Evolutionary conservation across 1,139 yeast genomes (phyloP).

Genomic region (Wickerhamomyces sp.): DNA sequence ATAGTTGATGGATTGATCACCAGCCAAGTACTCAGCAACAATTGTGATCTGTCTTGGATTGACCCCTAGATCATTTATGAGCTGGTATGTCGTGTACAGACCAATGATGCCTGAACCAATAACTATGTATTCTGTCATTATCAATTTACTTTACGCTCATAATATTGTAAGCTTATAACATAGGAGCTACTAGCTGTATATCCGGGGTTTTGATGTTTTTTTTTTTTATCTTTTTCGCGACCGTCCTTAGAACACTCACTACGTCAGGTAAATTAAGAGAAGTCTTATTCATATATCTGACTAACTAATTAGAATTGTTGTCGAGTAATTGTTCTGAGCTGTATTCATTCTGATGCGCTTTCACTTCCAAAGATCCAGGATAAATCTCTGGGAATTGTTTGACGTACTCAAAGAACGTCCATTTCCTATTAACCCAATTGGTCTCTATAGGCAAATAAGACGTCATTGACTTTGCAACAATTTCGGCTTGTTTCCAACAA

Average conservation of each 20-base stretch:
- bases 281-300: too few relatives aligned
- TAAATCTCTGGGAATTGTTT: constrained; percentile 33
- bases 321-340: constrained; percentile 9
- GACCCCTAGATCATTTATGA: constrained; percentile 40
- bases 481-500: constrained; percentile 44
- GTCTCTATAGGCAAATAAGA: constrained; percentile 34
- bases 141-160: not conserved
- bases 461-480: constrained; percentile 26
- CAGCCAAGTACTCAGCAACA: constrained; percentile 62
- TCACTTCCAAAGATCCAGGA: constrained; percentile 29
- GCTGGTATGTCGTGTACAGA: constrained; percentile 53
- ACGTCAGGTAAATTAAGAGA: too few relatives aligned
- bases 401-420: constrained; percentile 35
- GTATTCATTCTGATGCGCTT: constrained; percentile 7
- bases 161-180: too few relatives aligned
- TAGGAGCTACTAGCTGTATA: too few relatives aligned
- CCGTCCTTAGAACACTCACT: too few relatives aligned
- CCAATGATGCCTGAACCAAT: constrained; percentile 66
- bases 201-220: too few relatives aligned
- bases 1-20: constrained; percentile 63
- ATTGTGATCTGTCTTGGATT: constrained; percentile 46
- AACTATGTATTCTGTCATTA: constrained; percentile 17
- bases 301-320: too few relatives aligned
- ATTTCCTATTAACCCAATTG: constrained; percentile 38
- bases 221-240: too few relatives aligned